Conservation (phyloP, 805 yeast species). For the Suhomyces faveliae region DNA sequence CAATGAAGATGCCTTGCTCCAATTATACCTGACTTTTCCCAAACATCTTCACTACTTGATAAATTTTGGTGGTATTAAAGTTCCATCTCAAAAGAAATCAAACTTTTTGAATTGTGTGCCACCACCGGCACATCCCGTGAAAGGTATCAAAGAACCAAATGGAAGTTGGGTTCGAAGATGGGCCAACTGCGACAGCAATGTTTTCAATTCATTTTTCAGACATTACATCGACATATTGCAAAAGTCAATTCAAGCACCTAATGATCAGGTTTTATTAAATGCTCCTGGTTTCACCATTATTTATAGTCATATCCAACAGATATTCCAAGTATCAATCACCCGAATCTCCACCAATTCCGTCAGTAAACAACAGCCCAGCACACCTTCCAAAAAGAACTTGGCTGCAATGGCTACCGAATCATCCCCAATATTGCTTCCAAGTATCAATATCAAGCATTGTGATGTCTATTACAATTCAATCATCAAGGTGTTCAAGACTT, state of each 20-base stretch:
- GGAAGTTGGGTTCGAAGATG: constrained; percentile 65
- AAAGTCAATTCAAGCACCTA: constrained; percentile 2
- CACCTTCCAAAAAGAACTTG: constrained; percentile 3
- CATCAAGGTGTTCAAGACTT: constrained; percentile 36
- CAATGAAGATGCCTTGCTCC: not conserved
- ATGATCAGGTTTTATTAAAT: constrained; percentile 13
- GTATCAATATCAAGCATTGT: constrained; percentile 20
- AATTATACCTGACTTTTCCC: constrained; percentile 24
- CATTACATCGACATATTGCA: constrained; percentile 46
- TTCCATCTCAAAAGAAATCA: constrained; percentile 23
- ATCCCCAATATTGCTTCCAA: constrained; percentile 10
- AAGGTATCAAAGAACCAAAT: constrained; percentile 54
- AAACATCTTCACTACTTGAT: constrained; percentile 28
- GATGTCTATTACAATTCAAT: constrained; percentile 40
- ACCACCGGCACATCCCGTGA: constrained; percentile 43
- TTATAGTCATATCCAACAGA: constrained; percentile 47
- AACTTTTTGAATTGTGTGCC: constrained; percentile 33
- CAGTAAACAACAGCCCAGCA: constrained; percentile 8
- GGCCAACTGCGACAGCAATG: constrained; percentile 55
- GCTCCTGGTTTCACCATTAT: constrained; percentile 49
- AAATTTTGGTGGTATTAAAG: constrained; percentile 30
- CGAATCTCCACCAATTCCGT: constrained; percentile 9
- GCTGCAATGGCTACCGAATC: constrained; percentile 9
- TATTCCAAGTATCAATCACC: constrained; percentile 31
- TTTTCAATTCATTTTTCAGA: constrained; percentile 59